Evolutionary conservation across 2,329 filamentous ascomycete genomes (phyloP).

Genomic region (Fusarium veterinarium): DNA sequence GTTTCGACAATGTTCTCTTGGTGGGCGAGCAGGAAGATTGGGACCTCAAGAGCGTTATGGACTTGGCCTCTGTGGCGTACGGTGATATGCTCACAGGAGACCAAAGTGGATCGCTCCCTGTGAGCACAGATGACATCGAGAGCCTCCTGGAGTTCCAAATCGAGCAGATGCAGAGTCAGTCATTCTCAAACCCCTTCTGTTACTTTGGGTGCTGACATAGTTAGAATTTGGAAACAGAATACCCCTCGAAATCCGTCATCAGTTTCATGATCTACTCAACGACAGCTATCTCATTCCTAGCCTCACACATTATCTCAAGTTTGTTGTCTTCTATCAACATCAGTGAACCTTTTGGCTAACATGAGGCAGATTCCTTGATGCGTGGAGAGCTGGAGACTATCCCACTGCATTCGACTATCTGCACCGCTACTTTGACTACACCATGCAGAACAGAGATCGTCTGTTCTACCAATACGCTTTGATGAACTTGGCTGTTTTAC

Average conservation of each 20-base stretch:
- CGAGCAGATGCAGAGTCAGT: constrained; percentile 82
- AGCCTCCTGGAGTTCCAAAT: constrained; percentile 88
- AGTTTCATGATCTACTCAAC: constrained; percentile 75
- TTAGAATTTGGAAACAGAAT: constrained; percentile 81
- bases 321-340: background rate
- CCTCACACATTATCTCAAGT: constrained; percentile 80
- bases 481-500: constrained; percentile 91
- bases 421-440: constrained; percentile 97
- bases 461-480: constrained; percentile 95
- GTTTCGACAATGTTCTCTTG: constrained; percentile 68
- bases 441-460: constrained; percentile 85
- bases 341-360: constrained; percentile 23
- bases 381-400: constrained; percentile 92
- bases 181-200: background rate
- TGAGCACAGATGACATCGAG: constrained; percentile 85
- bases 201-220: constrained; percentile 17
- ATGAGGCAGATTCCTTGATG: constrained; percentile 79
- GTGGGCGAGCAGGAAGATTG: constrained; percentile 64
- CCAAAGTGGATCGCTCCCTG: constrained; percentile 54
- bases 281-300: constrained; percentile 77
- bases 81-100: constrained; percentile 63
- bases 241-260: constrained; percentile 76
- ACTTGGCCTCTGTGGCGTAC: constrained; percentile 61
- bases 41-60: constrained; percentile 55
- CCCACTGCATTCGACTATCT: constrained; percentile 89